Conservation (phyloP, 2,329 filamentous ascomycete species). For the Sclerotinia borealis region DNA sequence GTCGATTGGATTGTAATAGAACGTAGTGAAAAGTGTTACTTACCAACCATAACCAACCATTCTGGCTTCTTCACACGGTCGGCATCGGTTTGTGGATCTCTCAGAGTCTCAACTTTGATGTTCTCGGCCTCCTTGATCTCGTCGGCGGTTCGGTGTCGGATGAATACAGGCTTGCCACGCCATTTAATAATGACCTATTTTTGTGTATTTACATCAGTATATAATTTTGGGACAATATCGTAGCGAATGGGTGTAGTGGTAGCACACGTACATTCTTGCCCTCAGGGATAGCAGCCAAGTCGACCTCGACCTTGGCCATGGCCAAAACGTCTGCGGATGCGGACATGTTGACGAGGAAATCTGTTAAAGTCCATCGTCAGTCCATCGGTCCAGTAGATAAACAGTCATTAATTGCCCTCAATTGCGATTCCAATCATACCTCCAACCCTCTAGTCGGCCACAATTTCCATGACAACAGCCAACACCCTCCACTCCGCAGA, state of each 20-base stretch:
- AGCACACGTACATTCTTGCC: conserved; percentile 91
- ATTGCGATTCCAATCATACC: neutral
- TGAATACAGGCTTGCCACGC: conserved; percentile 99
- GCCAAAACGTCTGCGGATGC: conserved; percentile 97
- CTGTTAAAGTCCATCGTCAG: conserved; percentile 43
- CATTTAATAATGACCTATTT: conserved; percentile 94
- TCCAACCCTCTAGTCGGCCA: neutral
- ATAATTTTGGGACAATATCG: neutral
- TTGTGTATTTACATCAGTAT: conserved; percentile 8
- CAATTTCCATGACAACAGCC: neutral
- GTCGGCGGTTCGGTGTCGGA: conserved; percentile 89
- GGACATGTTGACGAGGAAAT: conserved; percentile 99
- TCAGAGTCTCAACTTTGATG: conserved; percentile 72
- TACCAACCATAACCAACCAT: conserved; percentile 98
- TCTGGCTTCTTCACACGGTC: conserved; percentile 97
- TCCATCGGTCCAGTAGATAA: conserved; percentile 4
- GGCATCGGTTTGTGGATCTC: conserved; percentile 85
- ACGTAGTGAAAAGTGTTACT: conserved; percentile 10
- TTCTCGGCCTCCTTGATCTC: conserved; percentile 96
- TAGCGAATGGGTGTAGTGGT: neutral
- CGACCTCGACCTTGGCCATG: conserved; percentile 99
- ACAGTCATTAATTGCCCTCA: conserved; percentile 22
- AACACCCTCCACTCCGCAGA: neutral
- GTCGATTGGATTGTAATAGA: neutral
- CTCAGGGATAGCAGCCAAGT: conserved; percentile 87